Percentiles rank a stretch among this genome's conserved stretches.
Evolutionary conservation across 768 basidiomycete genomes (phyloP).

Genomic region (Boletus reticulatus): DNA sequence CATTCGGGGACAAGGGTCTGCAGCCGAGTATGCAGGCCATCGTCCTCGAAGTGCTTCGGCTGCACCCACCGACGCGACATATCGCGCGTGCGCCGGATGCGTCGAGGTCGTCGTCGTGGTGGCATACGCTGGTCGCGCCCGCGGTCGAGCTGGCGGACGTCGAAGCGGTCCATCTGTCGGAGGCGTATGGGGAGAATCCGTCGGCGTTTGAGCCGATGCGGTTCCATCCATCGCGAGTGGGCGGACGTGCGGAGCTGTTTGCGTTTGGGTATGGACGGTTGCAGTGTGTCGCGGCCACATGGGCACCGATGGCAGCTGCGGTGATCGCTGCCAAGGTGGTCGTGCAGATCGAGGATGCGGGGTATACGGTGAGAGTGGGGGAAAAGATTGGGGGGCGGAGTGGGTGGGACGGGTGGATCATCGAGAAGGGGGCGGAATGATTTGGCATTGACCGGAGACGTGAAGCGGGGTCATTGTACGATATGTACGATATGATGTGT

Average conservation of each 20-base stretch:
- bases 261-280: slow-evolving; percentile 47
- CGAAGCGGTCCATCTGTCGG: slow-evolving; percentile 17
- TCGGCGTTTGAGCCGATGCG: slow-evolving; percentile 44
- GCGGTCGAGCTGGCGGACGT: slow-evolving; percentile 25
- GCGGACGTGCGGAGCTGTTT: slow-evolving; percentile 24
- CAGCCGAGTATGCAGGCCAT: slow-evolving; percentile 23
- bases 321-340: slow-evolving; percentile 46
- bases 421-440: slow-evolving; percentile 4
- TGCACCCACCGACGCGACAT: slow-evolving; percentile 27
- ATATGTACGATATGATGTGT: slow-evolving; percentile 4
- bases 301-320: slow-evolving; percentile 59
- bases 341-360: slow-evolving; percentile 26
- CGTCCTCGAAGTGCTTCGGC: slow-evolving; percentile 28
- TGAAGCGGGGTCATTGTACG: no score
- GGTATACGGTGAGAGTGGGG: slow-evolving; percentile 17
- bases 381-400: slow-evolving; percentile 38
- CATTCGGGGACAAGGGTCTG: slow-evolving; percentile 7
- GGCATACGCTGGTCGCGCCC: slow-evolving; percentile 8
- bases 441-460: no score
- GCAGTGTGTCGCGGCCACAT: slow-evolving; percentile 42
- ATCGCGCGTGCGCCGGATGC: slow-evolving; percentile 17
- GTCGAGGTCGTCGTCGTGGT: slow-evolving; percentile 5
- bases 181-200: slow-evolving; percentile 32
- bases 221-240: slow-evolving; percentile 30
- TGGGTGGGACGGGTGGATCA: slow-evolving; percentile 49